Evolutionary conservation across 2,329 filamentous ascomycete species (phyloP), one percentile per base, ranked within the genome.

Genomic region (Ceratocystis colombiana): DNA sequence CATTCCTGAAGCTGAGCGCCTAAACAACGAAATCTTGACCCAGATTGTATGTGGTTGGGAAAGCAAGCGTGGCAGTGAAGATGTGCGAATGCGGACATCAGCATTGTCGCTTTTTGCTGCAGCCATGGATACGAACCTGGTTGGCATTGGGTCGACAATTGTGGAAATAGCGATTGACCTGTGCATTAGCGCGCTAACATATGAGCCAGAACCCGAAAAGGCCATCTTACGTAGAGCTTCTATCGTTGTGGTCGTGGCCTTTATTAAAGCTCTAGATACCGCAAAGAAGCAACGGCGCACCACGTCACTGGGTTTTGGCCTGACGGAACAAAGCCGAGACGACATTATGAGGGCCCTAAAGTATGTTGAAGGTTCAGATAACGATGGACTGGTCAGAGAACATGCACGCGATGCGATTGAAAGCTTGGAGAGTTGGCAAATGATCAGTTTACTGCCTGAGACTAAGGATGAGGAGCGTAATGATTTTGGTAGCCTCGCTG

Each of bases 41-140:
- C 78, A 79, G 67, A 88, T 90, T 68, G 78, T 89, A 0, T 76
- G 80, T 15, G 86, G 85, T 0, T 90, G 88, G 88, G 80, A 86
- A 69, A 81, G 84, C 68, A 85, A 83, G 66, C 76, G 80, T 17
- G 86, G 85, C 0, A 80, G 80, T 67, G 88, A 90, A 72, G 88
- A 90, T 71, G 77, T 89, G 12, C 80, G 88, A 3, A 81, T 91
- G 70, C 83, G 88, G 0, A 77, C 86, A 15, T 89, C 87, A 25
- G 85, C 87, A 3, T 73, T 91, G 5, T 87, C 86, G 3, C 80
- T 90, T 61, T 77, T 90, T 55, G 81, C 82, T 0, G 75, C 76
- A 1, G 79, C 79, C 0, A 73, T 89, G 30, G 86, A 89, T 72
- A 82, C 79, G 1, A 86, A 85, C 69, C 75, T 86, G 3, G 74